A percentile compares a stretch with the other conserved stretches of the same genome.
Evolutionary conservation across 2,329 filamentous ascomycete species (phyloP).

Genomic region (Aureobasidium sp.): DNA sequence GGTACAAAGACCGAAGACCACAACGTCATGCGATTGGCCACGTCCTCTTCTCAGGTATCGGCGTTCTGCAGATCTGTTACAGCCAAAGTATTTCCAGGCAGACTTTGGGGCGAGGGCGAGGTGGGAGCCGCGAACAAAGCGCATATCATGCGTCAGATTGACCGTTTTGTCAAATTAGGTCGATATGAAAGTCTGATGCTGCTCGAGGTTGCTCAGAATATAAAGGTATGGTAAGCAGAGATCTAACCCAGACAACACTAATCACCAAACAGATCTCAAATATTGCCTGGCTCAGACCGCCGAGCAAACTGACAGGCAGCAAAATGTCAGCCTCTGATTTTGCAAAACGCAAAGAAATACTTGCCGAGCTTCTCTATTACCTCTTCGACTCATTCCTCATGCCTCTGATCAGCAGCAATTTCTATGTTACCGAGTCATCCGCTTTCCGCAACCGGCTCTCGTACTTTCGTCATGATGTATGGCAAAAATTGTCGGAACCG

Average conservation of each 20-base stretch:
- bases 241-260: neutral
- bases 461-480: slow-evolving; percentile 92
- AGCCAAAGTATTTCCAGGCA: slow-evolving; percentile 62
- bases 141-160: slow-evolving; percentile 59
- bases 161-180: slow-evolving; percentile 68
- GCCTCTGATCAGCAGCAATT: slow-evolving; percentile 77
- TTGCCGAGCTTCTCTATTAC: slow-evolving; percentile 84
- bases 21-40: slow-evolving; percentile 59
- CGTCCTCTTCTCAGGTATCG: slow-evolving; percentile 62
- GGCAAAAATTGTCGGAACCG: slow-evolving; percentile 70
- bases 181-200: slow-evolving; percentile 76
- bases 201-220: slow-evolving; percentile 66
- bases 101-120: slow-evolving; percentile 62
- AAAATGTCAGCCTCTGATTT: slow-evolving; percentile 66
- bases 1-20: neutral
- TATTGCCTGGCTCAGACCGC: slow-evolving; percentile 60
- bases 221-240: slow-evolving; percentile 55
- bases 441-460: slow-evolving; percentile 73
- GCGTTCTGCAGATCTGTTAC: slow-evolving; percentile 79
- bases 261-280: slow-evolving; percentile 17
- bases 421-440: slow-evolving; percentile 90
- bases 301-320: slow-evolving; percentile 33
- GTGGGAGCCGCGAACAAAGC: slow-evolving; percentile 53
- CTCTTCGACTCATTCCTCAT: slow-evolving; percentile 87
- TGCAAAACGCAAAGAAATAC: slow-evolving; percentile 68